Conservation (phyloP, 2,329 filamentous ascomycete species). For the Emmonsiellopsis sp. region DNA sequence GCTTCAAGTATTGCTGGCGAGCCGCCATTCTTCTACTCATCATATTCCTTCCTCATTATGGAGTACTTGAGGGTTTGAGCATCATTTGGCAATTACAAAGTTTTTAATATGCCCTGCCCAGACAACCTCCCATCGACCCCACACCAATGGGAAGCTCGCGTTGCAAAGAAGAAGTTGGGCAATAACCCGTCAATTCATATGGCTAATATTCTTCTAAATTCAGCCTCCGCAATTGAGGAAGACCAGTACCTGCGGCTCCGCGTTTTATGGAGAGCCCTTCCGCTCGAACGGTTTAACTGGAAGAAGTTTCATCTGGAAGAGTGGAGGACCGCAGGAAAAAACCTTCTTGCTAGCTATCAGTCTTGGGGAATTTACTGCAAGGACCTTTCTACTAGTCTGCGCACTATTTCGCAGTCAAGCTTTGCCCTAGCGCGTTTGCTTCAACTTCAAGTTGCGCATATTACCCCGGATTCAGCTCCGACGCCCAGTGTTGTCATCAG, state of each 20-base stretch:
- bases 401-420: not conserved
- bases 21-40: not conserved
- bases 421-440: conserved; percentile 3
- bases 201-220: not conserved
- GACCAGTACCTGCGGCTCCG: conserved; percentile 1
- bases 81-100: too few relatives aligned
- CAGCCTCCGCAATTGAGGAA: conserved; percentile 1
- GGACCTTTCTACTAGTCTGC: not conserved
- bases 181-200: not conserved
- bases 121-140: not conserved
- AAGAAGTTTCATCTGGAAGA: not conserved
- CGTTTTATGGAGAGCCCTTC: not conserved
- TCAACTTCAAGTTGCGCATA: conserved; percentile 3
- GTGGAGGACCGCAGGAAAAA: not conserved
- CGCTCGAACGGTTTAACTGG: not conserved
- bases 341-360: not conserved
- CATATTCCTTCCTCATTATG: too few relatives aligned
- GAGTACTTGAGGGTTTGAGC: too few relatives aligned
- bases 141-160: not conserved
- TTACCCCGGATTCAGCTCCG: not conserved
- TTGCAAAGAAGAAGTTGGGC: not conserved
- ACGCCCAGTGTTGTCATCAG: not conserved
- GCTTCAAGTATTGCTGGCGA: not conserved
- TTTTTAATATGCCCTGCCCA: conserved; percentile 1
- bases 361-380: not conserved